These are phyloP conservation scores for Clathrospora elynae DNA, from an alignment of 2,329 filamentous ascomycete species.

Conservation along the genomic window DNA sequence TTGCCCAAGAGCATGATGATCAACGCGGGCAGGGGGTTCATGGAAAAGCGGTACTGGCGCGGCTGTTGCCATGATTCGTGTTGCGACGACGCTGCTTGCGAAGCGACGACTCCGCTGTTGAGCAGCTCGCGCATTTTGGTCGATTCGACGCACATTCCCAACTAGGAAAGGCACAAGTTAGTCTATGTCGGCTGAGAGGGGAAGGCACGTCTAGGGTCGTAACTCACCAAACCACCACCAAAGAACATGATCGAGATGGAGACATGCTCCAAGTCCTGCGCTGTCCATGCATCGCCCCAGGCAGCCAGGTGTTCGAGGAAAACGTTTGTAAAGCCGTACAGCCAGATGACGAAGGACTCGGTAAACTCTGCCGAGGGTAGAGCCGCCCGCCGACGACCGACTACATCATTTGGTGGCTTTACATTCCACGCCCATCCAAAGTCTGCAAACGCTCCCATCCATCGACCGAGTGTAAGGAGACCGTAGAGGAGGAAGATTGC, in stretches of 20 bases:
- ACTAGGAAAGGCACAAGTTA: slow-evolving; percentile 48
- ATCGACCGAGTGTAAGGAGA: slow-evolving; percentile 82
- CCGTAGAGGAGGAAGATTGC: slow-evolving; percentile 96
- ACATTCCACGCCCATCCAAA: slow-evolving; percentile 96
- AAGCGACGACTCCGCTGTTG: slow-evolving; percentile 56
- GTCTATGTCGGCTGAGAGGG: slow-evolving; percentile 22
- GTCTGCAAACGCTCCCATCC: slow-evolving; percentile 87
- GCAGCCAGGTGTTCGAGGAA: slow-evolving; percentile 86
- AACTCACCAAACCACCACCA: slow-evolving; percentile 80
- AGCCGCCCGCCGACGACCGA: slow-evolving; percentile 65
- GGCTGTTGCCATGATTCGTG: slow-evolving; percentile 61
- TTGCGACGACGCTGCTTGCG: slow-evolving; percentile 33
- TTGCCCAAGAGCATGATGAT: slow-evolving; percentile 85
- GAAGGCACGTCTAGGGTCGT: neutral
- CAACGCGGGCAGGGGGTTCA: slow-evolving; percentile 87
- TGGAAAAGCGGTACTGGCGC: slow-evolving; percentile 71
- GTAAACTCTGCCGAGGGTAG: slow-evolving; percentile 82
- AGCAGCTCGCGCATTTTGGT: slow-evolving; percentile 67
- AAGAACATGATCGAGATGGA: slow-evolving; percentile 94
- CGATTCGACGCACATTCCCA: slow-evolving; percentile 84
- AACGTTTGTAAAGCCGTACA: slow-evolving; percentile 87
- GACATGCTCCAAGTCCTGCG: slow-evolving; percentile 86
- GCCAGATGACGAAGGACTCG: slow-evolving; percentile 87
- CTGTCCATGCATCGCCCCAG: slow-evolving; percentile 72
- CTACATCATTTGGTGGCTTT: slow-evolving; percentile 64